Evolutionary conservation across 805 yeast genomes (phyloP).

Genomic region (Saccharomycopsis sp.): DNA sequence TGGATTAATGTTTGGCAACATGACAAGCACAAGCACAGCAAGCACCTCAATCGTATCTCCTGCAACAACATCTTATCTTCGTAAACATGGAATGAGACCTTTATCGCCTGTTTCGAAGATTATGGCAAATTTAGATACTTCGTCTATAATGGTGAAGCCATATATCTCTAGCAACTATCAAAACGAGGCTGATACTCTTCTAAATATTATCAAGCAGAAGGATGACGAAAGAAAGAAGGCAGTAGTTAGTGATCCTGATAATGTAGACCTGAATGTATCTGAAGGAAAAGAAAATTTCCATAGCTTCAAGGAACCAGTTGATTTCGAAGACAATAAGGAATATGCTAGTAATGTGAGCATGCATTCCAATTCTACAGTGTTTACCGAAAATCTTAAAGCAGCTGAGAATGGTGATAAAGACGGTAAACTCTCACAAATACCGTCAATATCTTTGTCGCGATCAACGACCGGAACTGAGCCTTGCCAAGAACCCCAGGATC

Average conservation of each 20-base stretch:
- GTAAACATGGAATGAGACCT: not conserved
- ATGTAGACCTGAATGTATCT: not conserved
- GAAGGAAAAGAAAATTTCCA: not conserved
- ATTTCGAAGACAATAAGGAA: not conserved
- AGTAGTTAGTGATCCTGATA: no score
- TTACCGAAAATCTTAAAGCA: not conserved
- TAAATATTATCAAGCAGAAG: not conserved
- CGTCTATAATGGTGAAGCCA: not conserved
- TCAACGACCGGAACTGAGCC: not conserved
- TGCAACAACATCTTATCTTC: not conserved
- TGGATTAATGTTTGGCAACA: slow-evolving; percentile 1
- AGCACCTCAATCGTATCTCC: not conserved
- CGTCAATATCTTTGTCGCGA: not conserved
- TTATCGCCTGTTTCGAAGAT: slow-evolving; percentile 1
- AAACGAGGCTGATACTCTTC: not conserved
- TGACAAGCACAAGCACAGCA: not conserved
- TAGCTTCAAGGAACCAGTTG: not conserved
- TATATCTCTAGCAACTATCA: not conserved
- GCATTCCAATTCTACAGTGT: not conserved
- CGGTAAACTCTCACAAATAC: not conserved
- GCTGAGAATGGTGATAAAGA: not conserved
- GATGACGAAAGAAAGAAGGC: slow-evolving; percentile 1
- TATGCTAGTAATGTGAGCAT: not conserved
- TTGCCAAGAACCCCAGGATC: not conserved
- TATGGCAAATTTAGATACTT: not conserved